Evolutionary conservation across 2,329 filamentous ascomycete genomes (phyloP).

Genomic region (Colletotrichum eleusines): DNA sequence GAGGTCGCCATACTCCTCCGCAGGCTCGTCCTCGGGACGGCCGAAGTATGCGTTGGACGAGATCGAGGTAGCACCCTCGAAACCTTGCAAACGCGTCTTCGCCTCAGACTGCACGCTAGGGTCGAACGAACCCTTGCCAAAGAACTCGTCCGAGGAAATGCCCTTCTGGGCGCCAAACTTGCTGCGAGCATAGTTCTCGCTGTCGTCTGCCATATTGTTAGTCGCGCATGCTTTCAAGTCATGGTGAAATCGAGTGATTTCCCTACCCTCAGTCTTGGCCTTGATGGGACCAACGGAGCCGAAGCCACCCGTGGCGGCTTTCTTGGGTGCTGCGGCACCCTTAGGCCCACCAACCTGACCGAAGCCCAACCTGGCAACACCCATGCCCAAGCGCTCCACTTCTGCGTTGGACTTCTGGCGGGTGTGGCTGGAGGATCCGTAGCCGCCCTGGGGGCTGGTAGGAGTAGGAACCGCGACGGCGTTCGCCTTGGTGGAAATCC

Average conservation of each 20-base stretch:
- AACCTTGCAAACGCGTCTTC: constrained; percentile 87
- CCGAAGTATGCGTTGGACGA: constrained; percentile 99
- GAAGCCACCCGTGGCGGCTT: constrained; percentile 79
- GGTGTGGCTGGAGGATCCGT: constrained; percentile 69
- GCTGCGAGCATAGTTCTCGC: constrained; percentile 83
- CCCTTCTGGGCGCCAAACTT: constrained; percentile 96
- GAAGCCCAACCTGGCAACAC: constrained; percentile 86
- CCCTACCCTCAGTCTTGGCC: constrained; percentile 74
- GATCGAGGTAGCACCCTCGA: constrained; percentile 92
- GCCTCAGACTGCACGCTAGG: constrained; percentile 85
- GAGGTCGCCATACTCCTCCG: constrained; percentile 88
- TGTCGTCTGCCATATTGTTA: constrained; percentile 67
- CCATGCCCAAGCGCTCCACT: constrained; percentile 91
- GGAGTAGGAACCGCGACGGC: constrained; percentile 81
- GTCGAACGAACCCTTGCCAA: constrained; percentile 90
- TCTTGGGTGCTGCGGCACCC: constrained; percentile 74
- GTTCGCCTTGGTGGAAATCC: constrained; percentile 60
- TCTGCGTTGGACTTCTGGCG: constrained; percentile 79
- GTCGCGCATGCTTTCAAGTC: neutral
- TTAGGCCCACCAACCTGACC: constrained; percentile 81
- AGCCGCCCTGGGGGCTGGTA: constrained; percentile 74
- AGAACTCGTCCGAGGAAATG: constrained; percentile 98
- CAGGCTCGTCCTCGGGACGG: constrained; percentile 83
- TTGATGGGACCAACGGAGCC: constrained; percentile 85
- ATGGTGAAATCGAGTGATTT: neutral